Evolutionary conservation across 371 early-diverging fungal species (phyloP), one percentile per base, ranked within the genome.

Genomic region (Mucor irregularis): DNA sequence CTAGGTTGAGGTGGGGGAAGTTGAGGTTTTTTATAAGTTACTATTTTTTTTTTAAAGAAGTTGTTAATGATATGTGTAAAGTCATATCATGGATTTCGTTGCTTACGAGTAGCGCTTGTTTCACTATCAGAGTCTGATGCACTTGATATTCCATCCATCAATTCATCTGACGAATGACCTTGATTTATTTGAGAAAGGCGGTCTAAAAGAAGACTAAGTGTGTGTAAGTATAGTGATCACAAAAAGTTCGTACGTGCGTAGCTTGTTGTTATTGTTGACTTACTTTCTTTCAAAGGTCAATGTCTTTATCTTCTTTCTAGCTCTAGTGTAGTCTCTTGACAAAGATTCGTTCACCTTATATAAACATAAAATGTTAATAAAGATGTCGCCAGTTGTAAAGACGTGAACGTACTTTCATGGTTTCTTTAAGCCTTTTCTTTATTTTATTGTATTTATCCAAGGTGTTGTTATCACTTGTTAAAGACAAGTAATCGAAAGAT

Each of bases 361-460:
- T 34, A 39, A 37, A 33, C 1, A n/a, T n/a, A n/a, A n/a, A n/a
- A n/a, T n/a, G n/a, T n/a, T n/a, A n/a, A n/a, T n/a, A n/a, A n/a
- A n/a, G n/a, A n/a, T n/a, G n/a, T n/a, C n/a, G n/a, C n/a, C n/a
- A n/a, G 21, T 30, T 30, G 33, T 17, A 10, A 31, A 5, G 1
- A 47, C 2, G 0, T 24, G 14, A n/a, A 24, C 13, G 3, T 48
- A 48, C 44, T 19, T 63, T 5, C 5, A 13, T 33, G 2, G 76
- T 72, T 46, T 82, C 81, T 56, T 79, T 80, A 35, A 86, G 58
- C 49, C 75, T 79, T 39, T 72, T 56, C 58, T 85, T 85, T 30
- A 86, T 58, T 21, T 72, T 60, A 14, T 70, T 73, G 44, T 81
- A 82, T 46, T 81, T 78, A 28, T 80, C 77, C 19, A 83, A 79